Percentiles rank a stretch among this genome's conserved stretches.
These are phyloP conservation scores for Magnolia officinalis DNA, from an alignment of 164 flowering plant species.

Conservation along the genomic window DNA sequence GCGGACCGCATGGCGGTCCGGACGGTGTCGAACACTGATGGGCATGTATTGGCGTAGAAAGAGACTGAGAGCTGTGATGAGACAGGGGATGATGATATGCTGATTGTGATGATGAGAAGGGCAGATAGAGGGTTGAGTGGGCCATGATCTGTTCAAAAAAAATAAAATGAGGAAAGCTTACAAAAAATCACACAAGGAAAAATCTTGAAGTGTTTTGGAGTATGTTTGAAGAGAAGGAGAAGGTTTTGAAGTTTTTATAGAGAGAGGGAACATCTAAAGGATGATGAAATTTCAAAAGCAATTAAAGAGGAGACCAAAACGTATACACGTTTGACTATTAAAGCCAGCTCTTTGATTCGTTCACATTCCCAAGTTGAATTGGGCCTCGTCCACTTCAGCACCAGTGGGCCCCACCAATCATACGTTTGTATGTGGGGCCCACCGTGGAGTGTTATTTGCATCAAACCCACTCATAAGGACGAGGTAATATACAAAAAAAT, in stretches of 20 bases:
- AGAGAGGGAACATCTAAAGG: no score
- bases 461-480: background rate
- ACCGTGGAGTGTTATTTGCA: no score
- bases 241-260: no score
- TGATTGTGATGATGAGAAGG: background rate
- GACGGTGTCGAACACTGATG: slow-evolving; percentile 30
- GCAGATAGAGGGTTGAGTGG: background rate
- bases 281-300: no score
- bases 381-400: no score
- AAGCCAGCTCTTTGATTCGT: no score
- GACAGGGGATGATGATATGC: background rate
- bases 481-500: background rate
- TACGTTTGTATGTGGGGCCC: background rate
- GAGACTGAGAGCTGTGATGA: slow-evolving; percentile 26
- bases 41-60: slow-evolving; percentile 30
- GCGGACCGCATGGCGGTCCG: slow-evolving; percentile 17
- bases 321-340: background rate
- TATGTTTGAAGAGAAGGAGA: no score
- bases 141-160: background rate
- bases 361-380: no score
- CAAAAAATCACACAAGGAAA: no score
- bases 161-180: no score
- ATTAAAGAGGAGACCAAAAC: background rate
- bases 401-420: no score
- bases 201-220: no score